Base-by-base conservation (phyloP, 2,329 filamentous ascomycete species). In the Lecanicillium sp. region DNA sequence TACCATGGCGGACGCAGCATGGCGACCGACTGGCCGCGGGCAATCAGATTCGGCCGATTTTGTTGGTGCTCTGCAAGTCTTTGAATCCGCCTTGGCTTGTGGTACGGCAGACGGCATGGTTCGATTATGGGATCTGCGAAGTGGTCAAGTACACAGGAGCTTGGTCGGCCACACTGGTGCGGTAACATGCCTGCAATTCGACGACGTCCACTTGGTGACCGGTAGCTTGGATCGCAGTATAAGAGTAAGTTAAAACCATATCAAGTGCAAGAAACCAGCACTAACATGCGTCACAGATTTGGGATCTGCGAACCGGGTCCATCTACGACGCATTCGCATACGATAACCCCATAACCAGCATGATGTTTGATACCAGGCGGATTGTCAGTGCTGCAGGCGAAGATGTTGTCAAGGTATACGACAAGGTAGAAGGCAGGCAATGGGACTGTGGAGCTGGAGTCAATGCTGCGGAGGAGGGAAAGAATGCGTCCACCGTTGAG, bases 61-160 rank as follows among this genome's bases (percentile, higher is more conserved):
- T 59, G 87, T 98, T 9, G 92, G 92, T 18, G 85, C 92, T 5
- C 58, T 98, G 43, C 92, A 98, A 58, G 90, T 94, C 29, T 98
- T 96, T 54, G 90, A 98, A 59, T 86, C 90, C 12, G 92, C 92
- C 11, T 71, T 98, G 45, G 92, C 92, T 9, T 96, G 92, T 57
- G 92, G 92, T 50, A 98, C 92, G 11, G 92, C 92, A 1, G 92
- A 98, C 56, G 92, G 92, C 30, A 94, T 96, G 86, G 89, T 98
- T 29, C 74, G 92, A 42, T 66, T 98, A 25, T 98, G 92, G 92
- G 92, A 98, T 78, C 66, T 98, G 51, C 77, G 92, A 47, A 95
- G 87, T 57, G 92, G 92, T 2, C 90, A 95, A 62, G 92, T 98
- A n/a, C 89, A 95, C 62, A 77, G 92, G 41, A 95, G 88, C 60